Conservation (phyloP, 306 rosid species). For the Cotoneaster glaucophyllus region DNA sequence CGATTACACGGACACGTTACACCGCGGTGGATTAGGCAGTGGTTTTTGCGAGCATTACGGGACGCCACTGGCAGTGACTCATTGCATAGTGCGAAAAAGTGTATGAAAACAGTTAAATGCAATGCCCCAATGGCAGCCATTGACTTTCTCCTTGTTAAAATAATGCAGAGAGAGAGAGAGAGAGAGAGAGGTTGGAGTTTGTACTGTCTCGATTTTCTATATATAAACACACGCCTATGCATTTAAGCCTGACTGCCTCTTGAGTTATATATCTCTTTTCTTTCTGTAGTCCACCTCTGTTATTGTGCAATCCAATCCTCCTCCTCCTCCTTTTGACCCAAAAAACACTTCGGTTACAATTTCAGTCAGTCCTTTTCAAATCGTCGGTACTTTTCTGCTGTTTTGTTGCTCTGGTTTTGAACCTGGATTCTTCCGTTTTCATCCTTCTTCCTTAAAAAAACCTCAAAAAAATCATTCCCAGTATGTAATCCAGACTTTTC, state of each 20-base stretch:
- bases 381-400: background rate
- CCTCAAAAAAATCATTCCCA: conserved; percentile 6
- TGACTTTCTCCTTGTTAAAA: conserved; percentile 12
- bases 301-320: background rate
- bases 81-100: conserved; percentile 1
- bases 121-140: conserved; percentile 1
- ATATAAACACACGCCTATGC: background rate
- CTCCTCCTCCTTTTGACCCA: background rate
- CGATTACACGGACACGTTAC: background rate
- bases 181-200: background rate
- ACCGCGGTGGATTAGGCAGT: background rate
- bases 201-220: background rate
- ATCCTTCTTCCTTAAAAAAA: background rate
- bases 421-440: background rate
- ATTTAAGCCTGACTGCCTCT: background rate
- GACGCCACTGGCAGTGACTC: background rate
- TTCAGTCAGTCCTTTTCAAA: background rate
- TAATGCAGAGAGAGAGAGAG: background rate
- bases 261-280: background rate
- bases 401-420: background rate
- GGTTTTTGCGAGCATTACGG: background rate
- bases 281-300: background rate
- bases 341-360: background rate
- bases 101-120: background rate
- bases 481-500: conserved; percentile 1